phyloP scores from a whole-genome alignment of 768 basidiomycete species.

The Pulveroboletus sp. region DNA sequence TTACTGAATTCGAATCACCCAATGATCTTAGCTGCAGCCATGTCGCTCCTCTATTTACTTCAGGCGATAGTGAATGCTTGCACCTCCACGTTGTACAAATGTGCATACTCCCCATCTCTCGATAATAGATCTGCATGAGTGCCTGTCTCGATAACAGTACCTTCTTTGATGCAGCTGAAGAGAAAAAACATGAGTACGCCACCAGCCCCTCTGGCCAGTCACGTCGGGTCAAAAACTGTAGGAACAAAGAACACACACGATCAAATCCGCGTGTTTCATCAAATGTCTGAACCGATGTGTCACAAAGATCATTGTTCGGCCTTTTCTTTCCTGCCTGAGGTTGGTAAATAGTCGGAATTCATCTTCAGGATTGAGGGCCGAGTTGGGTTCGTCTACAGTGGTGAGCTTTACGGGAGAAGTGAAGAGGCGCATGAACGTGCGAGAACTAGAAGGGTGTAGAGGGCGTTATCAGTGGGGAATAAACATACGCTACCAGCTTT shows the following conservation, averaged over 20 bases:
- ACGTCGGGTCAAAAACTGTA: no score
- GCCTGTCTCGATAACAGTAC: constrained; percentile 29
- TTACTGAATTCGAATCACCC: no score
- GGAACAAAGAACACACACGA: constrained; percentile 41
- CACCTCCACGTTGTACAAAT: constrained; percentile 29
- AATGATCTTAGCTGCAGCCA: no score
- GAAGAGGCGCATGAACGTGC: constrained; percentile 41
- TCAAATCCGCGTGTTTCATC: constrained; percentile 46
- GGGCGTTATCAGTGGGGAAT: no score
- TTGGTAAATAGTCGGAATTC: constrained; percentile 53
- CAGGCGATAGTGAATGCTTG: no score
- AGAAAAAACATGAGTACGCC: no score
- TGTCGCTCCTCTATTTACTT: no score
- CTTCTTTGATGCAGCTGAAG: constrained; percentile 33
- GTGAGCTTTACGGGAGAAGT: constrained; percentile 41
- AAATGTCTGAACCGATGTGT: constrained; percentile 55
- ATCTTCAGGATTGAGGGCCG: constrained; percentile 52
- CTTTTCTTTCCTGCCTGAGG: constrained; percentile 35
- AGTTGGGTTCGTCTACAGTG: constrained; percentile 58
- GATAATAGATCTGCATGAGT: constrained; percentile 28
- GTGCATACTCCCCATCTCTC: constrained; percentile 22
- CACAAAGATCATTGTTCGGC: constrained; percentile 55
- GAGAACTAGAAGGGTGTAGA: no score
- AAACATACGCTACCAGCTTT: constrained; percentile 44
- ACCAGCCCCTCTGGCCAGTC: no score